Evolutionary conservation across 306 rosid genomes (phyloP).

Genomic region (Inga leiocalycina): DNA sequence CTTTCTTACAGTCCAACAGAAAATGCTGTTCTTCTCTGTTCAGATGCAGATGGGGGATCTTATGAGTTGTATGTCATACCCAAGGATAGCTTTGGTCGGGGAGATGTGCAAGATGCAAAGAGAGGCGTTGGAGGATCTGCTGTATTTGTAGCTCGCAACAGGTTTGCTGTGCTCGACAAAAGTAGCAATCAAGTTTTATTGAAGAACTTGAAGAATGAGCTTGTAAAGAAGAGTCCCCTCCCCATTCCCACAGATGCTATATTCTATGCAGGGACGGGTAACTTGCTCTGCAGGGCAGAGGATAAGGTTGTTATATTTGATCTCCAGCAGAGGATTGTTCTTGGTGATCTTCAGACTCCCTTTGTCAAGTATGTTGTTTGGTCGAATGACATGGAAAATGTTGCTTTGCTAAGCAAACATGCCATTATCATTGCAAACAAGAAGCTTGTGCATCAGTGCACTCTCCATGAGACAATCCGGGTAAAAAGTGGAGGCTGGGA

Average conservation of each 20-base stretch:
- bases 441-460: conserved; percentile 92
- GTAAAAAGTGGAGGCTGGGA: conserved; percentile 99
- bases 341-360: conserved; percentile 89
- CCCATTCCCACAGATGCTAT: conserved; percentile 83
- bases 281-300: conserved; percentile 83
- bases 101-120: conserved; percentile 87
- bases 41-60: conserved; percentile 89
- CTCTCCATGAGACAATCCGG: conserved; percentile 95
- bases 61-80: conserved; percentile 86
- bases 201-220: conserved; percentile 80
- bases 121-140: conserved; percentile 94
- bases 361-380: conserved; percentile 85
- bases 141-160: conserved; percentile 85
- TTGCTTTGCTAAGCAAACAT: conserved; percentile 96
- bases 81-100: conserved; percentile 74
- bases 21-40: conserved; percentile 87
- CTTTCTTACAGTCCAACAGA: conserved; percentile 85
- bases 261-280: conserved; percentile 92
- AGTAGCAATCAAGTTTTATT: conserved; percentile 67
- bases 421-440: conserved; percentile 87
- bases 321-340: conserved; percentile 79
- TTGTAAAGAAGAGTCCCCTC: conserved; percentile 70
- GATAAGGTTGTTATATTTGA: conserved; percentile 87
- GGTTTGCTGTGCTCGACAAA: conserved; percentile 94
- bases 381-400: conserved; percentile 89